Percentiles rank a stretch among this genome's conserved stretches.
These are phyloP conservation scores for Salvia hispanica DNA, from an alignment of 257 asterid species.

Conservation along the genomic window DNA sequence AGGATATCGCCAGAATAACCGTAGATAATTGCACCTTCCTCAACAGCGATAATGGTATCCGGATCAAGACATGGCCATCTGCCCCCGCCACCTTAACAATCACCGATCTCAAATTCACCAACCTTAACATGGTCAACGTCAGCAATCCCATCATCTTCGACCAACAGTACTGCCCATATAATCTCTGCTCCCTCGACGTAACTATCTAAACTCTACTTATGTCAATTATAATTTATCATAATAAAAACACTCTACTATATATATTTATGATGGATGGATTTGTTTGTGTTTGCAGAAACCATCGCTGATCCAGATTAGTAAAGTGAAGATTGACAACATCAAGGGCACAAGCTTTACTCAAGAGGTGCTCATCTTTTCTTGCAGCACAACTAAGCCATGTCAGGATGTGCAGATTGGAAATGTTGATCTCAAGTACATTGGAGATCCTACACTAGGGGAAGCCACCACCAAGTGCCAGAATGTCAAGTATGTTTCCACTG, in stretches of 20 bases:
- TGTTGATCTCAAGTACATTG: constrained; percentile 42
- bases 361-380: constrained; percentile 34
- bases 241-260: too few species aligned
- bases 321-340: constrained; percentile 29
- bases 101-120: constrained; percentile 34
- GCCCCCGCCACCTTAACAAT: constrained; percentile 36
- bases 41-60: constrained; percentile 38
- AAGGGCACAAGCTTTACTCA: constrained; percentile 43
- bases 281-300: constrained; percentile 12
- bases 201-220: too few species aligned
- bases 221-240: too few species aligned
- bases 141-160: constrained; percentile 45
- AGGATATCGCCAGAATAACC: constrained; percentile 36
- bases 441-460: constrained; percentile 30
- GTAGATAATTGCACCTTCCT: constrained; percentile 40
- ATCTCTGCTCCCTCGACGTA: constrained; percentile 37
- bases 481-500: constrained; percentile 40
- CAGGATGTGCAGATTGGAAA: constrained; percentile 43
- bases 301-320: constrained; percentile 33
- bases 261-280: too few species aligned
- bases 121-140: constrained; percentile 38
- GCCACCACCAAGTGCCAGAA: constrained; percentile 43
- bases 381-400: constrained; percentile 55
- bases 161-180: constrained; percentile 51
- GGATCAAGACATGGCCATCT: constrained; percentile 56